Evolutionary conservation across 78 protist genomes (phyloP), one percentile per base, ranked within the genome.

Genomic region (Cavenderia fasciculata): DNA sequence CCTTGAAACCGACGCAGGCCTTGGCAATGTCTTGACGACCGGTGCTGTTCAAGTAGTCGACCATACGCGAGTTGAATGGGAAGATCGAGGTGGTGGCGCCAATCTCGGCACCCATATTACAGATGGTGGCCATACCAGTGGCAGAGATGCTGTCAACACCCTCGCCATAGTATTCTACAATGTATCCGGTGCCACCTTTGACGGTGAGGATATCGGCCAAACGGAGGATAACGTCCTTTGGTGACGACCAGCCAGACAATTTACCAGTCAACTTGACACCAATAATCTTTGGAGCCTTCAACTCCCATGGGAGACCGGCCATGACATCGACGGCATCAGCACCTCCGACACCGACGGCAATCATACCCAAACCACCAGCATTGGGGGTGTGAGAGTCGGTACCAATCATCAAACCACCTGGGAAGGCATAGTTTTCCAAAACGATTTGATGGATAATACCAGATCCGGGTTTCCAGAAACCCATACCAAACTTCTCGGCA

Each of bases 101-200:
- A 38, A 97, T 95, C 74, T 97, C 99, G 40, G 99, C 99, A 56
- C 99, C 99, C 99, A 97, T 97, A 93, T 97, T 97, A 92, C 98
- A 95, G 93, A 97, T 97, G 85, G 98, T 97, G 66, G 95, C 99
- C 97, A 93, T 94, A 44, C 98, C 99, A 12, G 99, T 97, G 94
- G 95, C 82, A 14, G 97, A 92, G 27, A 97, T 34, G 2, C 96
- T 43, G 51, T 96, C 96, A 23, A 96, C 97, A 69, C 99, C 98
- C 40, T n/a, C 41, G 66, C 98, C 98, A 21, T 78, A 95, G 95
- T 97, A 97, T 82, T 96, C 98, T 43, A 97, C 92, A 23, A 97
- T 94, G 70, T 94, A 84, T 31, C 98, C 98, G 4, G 99, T 97
- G 62, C 98, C 98, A 18, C 99, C 97, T 82, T 92, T 84, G 76